Percentiles rank a stretch among this genome's conserved stretches.
Conservation (phyloP, 305 asterid species). For the Fraxinus sp. region DNA sequence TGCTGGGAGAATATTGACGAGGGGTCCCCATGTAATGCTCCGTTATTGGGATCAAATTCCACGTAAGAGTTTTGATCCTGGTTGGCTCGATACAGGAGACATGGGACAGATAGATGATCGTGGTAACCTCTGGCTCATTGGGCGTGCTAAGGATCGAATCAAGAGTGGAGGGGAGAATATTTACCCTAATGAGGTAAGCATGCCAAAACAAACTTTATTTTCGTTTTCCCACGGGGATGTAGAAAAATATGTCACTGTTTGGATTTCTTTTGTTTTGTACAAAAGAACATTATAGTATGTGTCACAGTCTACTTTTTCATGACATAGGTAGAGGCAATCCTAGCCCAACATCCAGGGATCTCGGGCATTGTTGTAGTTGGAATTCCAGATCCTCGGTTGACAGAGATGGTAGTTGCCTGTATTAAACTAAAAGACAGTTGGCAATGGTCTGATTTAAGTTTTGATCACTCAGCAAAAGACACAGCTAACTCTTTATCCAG, state of each 20-base stretch:
- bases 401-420: slow-evolving; percentile 81
- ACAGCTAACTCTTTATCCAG: slow-evolving; percentile 40
- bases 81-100: slow-evolving; percentile 92
- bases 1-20: slow-evolving; percentile 67
- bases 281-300: not conserved
- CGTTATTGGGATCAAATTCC: slow-evolving; percentile 72
- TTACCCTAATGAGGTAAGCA: slow-evolving; percentile 79
- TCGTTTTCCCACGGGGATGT: not conserved
- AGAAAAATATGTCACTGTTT: not conserved
- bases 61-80: slow-evolving; percentile 29
- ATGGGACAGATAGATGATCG: slow-evolving; percentile 59
- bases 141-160: slow-evolving; percentile 74
- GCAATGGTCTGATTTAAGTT: slow-evolving; percentile 56
- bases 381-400: slow-evolving; percentile 65
- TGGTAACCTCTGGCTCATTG: slow-evolving; percentile 86
- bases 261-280: not conserved
- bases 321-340: slow-evolving; percentile 66
- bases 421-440: slow-evolving; percentile 57
- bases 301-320: not conserved
- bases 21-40: slow-evolving; percentile 91
- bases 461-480: slow-evolving; percentile 25
- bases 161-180: slow-evolving; percentile 92
- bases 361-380: slow-evolving; percentile 59
- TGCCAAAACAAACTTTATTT: not conserved
- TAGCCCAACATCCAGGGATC: slow-evolving; percentile 73